Conservation (phyloP, 371 early-diverging fungal genomes). For the Mucor plumbeus region DNA sequence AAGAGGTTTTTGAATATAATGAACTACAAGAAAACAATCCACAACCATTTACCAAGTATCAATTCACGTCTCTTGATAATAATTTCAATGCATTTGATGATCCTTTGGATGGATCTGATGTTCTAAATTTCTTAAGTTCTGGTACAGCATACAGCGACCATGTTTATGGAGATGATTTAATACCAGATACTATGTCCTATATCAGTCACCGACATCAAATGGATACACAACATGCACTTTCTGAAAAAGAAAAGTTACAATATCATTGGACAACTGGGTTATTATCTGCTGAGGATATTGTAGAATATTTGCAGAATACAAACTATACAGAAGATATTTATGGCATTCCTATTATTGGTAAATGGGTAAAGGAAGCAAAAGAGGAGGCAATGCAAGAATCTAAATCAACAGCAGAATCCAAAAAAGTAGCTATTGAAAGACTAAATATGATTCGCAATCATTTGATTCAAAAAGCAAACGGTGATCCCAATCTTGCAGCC, state of each 20-base stretch:
- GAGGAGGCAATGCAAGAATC: constrained; percentile 26
- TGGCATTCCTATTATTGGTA: constrained; percentile 35
- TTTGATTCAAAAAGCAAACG: constrained; percentile 33
- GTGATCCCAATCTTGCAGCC: constrained; percentile 32
- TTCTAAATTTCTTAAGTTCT: constrained; percentile 35
- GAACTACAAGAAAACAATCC: background rate
- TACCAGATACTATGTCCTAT: constrained; percentile 30
- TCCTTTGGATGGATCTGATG: constrained; percentile 37
- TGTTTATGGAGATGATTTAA: constrained; percentile 41
- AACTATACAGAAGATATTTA: constrained; percentile 49
- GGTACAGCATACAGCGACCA: constrained; percentile 35
- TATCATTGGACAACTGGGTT: constrained; percentile 22
- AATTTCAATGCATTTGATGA: background rate
- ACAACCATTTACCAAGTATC: background rate
- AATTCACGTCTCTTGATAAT: background rate
- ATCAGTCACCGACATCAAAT: constrained; percentile 37
- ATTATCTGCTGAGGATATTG: constrained; percentile 43
- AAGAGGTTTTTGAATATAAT: background rate
- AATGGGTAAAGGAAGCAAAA: constrained; percentile 42
- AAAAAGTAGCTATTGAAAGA: constrained; percentile 32
- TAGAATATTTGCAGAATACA: constrained; percentile 38
- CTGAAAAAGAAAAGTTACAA: constrained; percentile 27
- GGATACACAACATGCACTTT: constrained; percentile 42
- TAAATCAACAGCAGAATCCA: background rate
- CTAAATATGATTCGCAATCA: constrained; percentile 50